phyloP scores from a whole-genome alignment of 1,284 basidiomycete genomes.

The Coniferiporia weirii region DNA sequence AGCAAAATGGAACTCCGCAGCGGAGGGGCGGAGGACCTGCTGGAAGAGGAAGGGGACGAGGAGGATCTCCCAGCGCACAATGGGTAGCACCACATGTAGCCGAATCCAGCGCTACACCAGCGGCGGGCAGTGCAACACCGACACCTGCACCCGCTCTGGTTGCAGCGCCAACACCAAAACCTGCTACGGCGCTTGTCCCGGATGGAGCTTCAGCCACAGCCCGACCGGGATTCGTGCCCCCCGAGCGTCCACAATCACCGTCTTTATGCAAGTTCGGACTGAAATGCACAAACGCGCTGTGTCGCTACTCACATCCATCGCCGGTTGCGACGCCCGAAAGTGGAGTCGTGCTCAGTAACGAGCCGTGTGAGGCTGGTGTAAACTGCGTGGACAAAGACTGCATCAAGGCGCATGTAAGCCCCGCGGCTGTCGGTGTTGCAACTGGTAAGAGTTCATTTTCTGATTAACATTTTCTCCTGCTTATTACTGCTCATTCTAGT shows the following conservation, averaged over 20 bases:
- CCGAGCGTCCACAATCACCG: slow-evolving; percentile 77
- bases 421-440: slow-evolving; percentile 57
- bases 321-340: slow-evolving; percentile 88
- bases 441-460: slow-evolving; percentile 38
- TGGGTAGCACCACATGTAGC: slow-evolving; percentile 12
- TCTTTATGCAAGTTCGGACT: slow-evolving; percentile 87
- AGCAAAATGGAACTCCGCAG: slow-evolving; percentile 25
- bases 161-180: slow-evolving; percentile 32
- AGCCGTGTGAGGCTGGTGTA: slow-evolving; percentile 80
- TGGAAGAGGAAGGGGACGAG: slow-evolving; percentile 22
- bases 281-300: slow-evolving; percentile 85
- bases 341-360: slow-evolving; percentile 89
- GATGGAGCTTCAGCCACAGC: slow-evolving; percentile 28
- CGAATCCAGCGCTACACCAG: slow-evolving; percentile 14
- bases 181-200: slow-evolving; percentile 28
- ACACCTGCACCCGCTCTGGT: slow-evolving; percentile 26
- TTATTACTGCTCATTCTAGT: not conserved
- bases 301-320: slow-evolving; percentile 86
- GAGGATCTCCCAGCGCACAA: slow-evolving; percentile 9
- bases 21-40: slow-evolving; percentile 32
- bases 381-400: slow-evolving; percentile 89
- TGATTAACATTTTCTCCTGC: slow-evolving; percentile 4
- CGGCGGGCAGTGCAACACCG: slow-evolving; percentile 22
- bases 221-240: slow-evolving; percentile 47
- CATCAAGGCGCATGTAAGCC: slow-evolving; percentile 82